phyloP scores from a whole-genome alignment of 768 basidiomycete species.

The Antrodiella citrinella region DNA sequence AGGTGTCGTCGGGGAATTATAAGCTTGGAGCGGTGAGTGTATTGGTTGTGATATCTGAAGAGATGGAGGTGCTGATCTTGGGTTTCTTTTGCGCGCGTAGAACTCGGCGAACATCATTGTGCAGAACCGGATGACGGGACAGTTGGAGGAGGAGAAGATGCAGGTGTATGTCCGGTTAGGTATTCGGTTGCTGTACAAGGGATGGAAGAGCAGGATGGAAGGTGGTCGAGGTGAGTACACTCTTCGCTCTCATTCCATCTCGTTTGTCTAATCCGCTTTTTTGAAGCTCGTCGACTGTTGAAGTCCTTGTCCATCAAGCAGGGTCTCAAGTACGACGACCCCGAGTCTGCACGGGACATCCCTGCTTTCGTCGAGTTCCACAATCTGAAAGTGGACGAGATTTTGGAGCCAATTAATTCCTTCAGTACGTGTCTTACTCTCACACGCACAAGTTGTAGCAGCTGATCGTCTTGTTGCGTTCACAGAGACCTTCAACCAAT shows the following conservation, averaged over 20 bases:
- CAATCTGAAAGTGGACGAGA: constrained; percentile 73
- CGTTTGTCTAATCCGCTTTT: not conserved
- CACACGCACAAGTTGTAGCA: too few species aligned
- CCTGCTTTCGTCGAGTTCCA: constrained; percentile 87
- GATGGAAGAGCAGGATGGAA: constrained; percentile 83
- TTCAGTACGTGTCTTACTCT: constrained; percentile 85
- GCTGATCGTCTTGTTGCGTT: not conserved
- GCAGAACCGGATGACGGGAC: constrained; percentile 86
- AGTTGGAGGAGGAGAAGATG: constrained; percentile 98
- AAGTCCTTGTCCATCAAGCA: constrained; percentile 91
- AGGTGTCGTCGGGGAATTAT: constrained; percentile 83
- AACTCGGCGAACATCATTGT: constrained; percentile 99
- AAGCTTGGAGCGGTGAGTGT: constrained; percentile 76
- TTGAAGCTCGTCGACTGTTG: constrained; percentile 68
- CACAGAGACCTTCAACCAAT: constrained; percentile 85
- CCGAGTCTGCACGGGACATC: constrained; percentile 79
- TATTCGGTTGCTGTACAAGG: constrained; percentile 89
- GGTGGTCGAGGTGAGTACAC: constrained; percentile 62
- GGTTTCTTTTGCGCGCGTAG: constrained; percentile 29
- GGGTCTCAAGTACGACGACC: constrained; percentile 85
- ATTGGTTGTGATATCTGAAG: constrained; percentile 2
- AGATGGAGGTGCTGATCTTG: not conserved
- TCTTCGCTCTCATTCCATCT: not conserved
- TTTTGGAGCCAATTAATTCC: constrained; percentile 71
- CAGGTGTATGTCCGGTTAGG: constrained; percentile 88